Evolutionary conservation across 495 filamentous ascomycete species (phyloP), one percentile per base, ranked within the genome.

Genomic region (Lasiosphaeria ovina): DNA sequence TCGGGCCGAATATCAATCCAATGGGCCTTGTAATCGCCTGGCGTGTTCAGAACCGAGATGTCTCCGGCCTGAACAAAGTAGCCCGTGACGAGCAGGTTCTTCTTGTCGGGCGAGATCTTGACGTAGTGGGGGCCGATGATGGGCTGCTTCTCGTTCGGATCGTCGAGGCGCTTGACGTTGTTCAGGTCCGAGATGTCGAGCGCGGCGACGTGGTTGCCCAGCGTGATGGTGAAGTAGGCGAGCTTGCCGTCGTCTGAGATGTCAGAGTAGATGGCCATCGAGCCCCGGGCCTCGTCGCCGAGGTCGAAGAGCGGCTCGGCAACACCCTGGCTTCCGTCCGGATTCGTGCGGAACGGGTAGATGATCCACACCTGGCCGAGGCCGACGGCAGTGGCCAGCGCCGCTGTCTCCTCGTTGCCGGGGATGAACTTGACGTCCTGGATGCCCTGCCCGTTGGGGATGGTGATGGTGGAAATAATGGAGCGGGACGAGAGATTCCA

Each of bases 361-460:
- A 87, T 83, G 66, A 86, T 83, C 83, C 84, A 86, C 50, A 86
- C 81, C 35, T 86, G 81, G 42, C 83, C 85, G 6, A 83, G 79
- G 47, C 82, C 79, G 31, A 86, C 85, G 6, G 85, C 84, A 8
- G 84, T 85, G 11, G 84, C 85, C 24, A 87, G 73, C 34, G 83
- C 84, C 32, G 84, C 84, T 24, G 72, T 71, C 58, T 87, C 84
- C 3, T 72, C 59, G 72, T 87, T 84, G 8, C 82, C 81, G 3
- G 84, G 85, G 63, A 86, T 87, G 71, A 84, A 85, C 67, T 86
- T 86, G 68, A 86, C 82, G 63, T 87, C 84, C 72, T 87, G 83
- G 58, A 86, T 86, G 50, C 84, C 84, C 44, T 77, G 77, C 12
- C 84, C 82, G 56, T 82, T 67, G 31, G 85, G 84, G 62, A 87